phyloP scores from a whole-genome alignment of 495 filamentous ascomycete species.

The Penicillium bovifimosum region DNA sequence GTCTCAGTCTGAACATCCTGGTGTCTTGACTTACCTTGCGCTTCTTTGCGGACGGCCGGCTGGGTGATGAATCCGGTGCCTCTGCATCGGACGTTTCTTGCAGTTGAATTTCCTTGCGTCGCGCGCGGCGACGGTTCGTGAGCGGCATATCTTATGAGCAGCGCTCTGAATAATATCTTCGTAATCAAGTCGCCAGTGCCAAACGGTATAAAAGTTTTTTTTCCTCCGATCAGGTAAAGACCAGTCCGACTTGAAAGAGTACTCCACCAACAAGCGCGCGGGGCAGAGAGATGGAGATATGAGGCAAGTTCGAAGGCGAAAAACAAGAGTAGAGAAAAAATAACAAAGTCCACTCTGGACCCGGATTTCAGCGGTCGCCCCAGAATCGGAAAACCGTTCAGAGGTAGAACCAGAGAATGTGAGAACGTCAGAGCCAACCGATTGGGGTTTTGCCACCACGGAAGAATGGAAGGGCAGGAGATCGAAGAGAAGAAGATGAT shows the following conservation, averaged over 20 bases:
- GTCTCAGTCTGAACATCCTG: conserved; percentile 1
- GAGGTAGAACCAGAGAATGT: conserved; percentile 36
- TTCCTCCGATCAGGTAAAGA: neutral
- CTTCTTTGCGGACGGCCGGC: conserved; percentile 66
- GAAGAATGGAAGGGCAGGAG: neutral
- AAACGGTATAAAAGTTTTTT: conserved; percentile 4
- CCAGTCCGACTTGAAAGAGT: conserved; percentile 2
- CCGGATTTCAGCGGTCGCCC: conserved; percentile 23
- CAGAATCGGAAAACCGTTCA: conserved; percentile 25
- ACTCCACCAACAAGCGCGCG: conserved; percentile 11
- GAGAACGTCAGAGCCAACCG: conserved; percentile 18
- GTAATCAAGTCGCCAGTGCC: neutral
- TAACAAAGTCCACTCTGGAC: conserved; percentile 18
- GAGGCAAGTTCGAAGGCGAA: conserved; percentile 24
- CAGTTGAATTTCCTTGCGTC: conserved; percentile 45
- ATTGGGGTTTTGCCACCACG: conserved; percentile 34
- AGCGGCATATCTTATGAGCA: conserved; percentile 37
- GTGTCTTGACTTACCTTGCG: conserved; percentile 55
- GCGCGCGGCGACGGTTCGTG: conserved; percentile 47
- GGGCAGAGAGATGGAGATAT: conserved; percentile 13
- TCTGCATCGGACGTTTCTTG: conserved; percentile 48
- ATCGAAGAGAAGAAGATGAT: conserved; percentile 1
- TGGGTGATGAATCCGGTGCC: conserved; percentile 61
- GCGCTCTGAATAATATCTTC: neutral
- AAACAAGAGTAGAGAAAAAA: conserved; percentile 12